These are phyloP conservation scores for Microdochium paspali DNA, from an alignment of 2,329 filamentous ascomycete genomes.

Conservation along the genomic window DNA sequence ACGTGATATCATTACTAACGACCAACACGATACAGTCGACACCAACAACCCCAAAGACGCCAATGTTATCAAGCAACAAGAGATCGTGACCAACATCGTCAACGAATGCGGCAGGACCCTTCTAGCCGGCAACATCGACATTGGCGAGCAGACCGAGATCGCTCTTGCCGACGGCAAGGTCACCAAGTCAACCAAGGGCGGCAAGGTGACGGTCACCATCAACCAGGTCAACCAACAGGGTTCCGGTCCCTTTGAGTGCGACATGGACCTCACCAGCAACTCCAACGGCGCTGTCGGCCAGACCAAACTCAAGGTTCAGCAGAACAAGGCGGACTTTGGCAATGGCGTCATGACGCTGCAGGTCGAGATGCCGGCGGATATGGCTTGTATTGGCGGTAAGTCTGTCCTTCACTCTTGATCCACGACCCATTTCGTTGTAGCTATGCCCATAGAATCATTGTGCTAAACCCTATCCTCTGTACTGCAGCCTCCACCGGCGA, in stretches of 20 bases:
- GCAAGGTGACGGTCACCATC: constrained; percentile 40
- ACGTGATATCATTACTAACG: constrained; percentile 12
- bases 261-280: constrained; percentile 22
- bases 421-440: no score
- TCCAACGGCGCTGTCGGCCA: constrained; percentile 28
- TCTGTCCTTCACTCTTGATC: constrained; percentile 1
- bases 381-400: constrained; percentile 24
- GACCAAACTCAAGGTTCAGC: constrained; percentile 26
- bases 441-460: no score
- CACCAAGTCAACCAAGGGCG: constrained; percentile 31
- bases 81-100: constrained; percentile 23
- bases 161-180: constrained; percentile 17
- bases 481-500: constrained; percentile 31
- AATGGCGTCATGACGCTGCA: constrained; percentile 19
- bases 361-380: constrained; percentile 22
- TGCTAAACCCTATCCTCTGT: neutral
- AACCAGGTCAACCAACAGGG: constrained; percentile 27
- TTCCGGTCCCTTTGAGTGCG: constrained; percentile 26
- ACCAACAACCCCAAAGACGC: constrained; percentile 9
- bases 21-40: constrained; percentile 10
- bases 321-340: constrained; percentile 18
- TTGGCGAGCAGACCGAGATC: constrained; percentile 24
- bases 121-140: constrained; percentile 33
- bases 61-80: constrained; percentile 12
- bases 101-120: constrained; percentile 39